These are phyloP conservation scores for Ophiosphaerella herpotricha DNA, from an alignment of 2,329 filamentous ascomycete genomes.

Conservation along the genomic window DNA sequence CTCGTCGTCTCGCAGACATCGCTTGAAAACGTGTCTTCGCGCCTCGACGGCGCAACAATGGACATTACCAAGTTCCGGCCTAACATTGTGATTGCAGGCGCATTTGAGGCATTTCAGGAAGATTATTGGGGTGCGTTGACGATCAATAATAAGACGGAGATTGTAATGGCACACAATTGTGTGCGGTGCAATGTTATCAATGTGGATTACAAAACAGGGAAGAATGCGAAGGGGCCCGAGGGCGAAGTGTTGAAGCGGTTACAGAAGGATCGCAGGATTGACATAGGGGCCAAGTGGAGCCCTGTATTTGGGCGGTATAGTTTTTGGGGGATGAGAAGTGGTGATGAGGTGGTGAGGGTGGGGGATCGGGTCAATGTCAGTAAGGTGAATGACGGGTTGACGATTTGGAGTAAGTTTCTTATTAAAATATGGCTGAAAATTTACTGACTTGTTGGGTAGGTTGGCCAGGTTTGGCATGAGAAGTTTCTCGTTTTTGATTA, in stretches of 20 bases:
- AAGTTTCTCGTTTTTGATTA: neutral
- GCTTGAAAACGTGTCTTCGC: slow-evolving; percentile 64
- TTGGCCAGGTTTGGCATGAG: neutral
- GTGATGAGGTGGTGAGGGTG: slow-evolving; percentile 33
- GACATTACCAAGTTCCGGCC: slow-evolving; percentile 55
- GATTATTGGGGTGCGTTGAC: slow-evolving; percentile 52
- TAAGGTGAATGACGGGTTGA: slow-evolving; percentile 47
- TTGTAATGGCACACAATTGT: slow-evolving; percentile 53
- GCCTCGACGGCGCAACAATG: slow-evolving; percentile 45
- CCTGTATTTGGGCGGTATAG: slow-evolving; percentile 56
- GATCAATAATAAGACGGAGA: slow-evolving; percentile 36
- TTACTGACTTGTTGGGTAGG: neutral
- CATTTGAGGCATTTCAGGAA: slow-evolving; percentile 50
- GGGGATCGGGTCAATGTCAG: slow-evolving; percentile 51
- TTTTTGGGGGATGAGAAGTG: slow-evolving; percentile 40
- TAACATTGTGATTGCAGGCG: slow-evolving; percentile 52
- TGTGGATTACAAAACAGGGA: slow-evolving; percentile 53
- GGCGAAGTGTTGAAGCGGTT: slow-evolving; percentile 53
- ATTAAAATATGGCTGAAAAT: neutral
- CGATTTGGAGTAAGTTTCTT: slow-evolving; percentile 48
- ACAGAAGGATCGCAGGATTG: slow-evolving; percentile 52
- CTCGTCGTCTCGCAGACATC: slow-evolving; percentile 73
- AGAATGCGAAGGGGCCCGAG: slow-evolving; percentile 40
- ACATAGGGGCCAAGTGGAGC: slow-evolving; percentile 51
- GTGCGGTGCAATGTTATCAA: slow-evolving; percentile 53